A percentile compares a stretch with the other conserved stretches of the same genome.
Evolutionary conservation across 805 yeast species (phyloP).

Genomic region (Spathaspora sp.): DNA sequence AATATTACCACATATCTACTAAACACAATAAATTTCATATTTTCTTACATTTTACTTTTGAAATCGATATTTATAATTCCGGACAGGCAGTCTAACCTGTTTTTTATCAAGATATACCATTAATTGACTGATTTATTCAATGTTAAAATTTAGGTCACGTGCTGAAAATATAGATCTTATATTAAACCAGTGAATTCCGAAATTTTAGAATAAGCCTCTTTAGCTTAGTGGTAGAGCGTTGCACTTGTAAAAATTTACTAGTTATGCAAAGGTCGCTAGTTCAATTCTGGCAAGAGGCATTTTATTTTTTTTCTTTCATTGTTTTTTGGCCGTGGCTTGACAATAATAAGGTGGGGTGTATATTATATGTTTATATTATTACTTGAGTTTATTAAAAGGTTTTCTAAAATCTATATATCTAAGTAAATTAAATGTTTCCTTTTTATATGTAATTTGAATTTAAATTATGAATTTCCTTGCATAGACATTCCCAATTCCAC

Average conservation of each 20-base stretch:
- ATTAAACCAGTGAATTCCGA: background rate
- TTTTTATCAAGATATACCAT: too few relatives aligned
- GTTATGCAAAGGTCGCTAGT: constrained; percentile 97
- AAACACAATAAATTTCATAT: background rate
- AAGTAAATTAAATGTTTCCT: background rate
- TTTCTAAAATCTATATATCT: background rate
- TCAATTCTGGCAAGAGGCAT: constrained; percentile 72
- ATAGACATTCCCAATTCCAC: constrained; percentile 27
- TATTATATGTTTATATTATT: too few relatives aligned
- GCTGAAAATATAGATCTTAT: background rate
- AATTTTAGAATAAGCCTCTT: constrained; percentile 1
- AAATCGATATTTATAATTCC: too few relatives aligned
- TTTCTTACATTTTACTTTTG: too few relatives aligned
- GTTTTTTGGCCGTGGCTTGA: background rate
- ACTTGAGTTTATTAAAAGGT: too few relatives aligned
- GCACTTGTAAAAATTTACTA: too few relatives aligned
- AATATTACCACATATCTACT: too few relatives aligned
- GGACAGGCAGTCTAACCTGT: too few relatives aligned
- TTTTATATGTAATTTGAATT: constrained; percentile 19
- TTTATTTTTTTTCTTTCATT: background rate
- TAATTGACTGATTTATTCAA: background rate
- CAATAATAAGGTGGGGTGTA: too few relatives aligned
- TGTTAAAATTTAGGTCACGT: background rate
- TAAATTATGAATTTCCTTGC: constrained; percentile 25
- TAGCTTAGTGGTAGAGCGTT: constrained; percentile 99